Evolutionary conservation across 1,139 yeast genomes (phyloP).

Genomic region (Sugiyamaella paludigena): DNA sequence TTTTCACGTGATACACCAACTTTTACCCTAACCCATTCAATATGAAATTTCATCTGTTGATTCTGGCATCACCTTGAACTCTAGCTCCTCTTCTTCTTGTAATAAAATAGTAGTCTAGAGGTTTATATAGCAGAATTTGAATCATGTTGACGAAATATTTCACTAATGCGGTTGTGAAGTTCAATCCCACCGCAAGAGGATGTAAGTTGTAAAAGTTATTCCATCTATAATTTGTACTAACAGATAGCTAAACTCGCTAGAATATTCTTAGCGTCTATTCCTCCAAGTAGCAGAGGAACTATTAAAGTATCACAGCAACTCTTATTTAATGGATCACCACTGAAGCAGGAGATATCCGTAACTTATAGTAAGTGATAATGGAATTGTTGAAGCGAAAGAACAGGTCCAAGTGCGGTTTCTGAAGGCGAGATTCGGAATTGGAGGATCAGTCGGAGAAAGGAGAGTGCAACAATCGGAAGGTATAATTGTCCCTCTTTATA

Average conservation of each 20-base stretch:
- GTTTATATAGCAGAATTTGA: background rate
- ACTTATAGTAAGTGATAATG: constrained; percentile 50
- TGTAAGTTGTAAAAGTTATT: constrained; percentile 46
- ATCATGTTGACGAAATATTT: constrained; percentile 83
- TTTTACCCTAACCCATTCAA: too few species aligned
- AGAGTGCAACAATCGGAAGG: too few species aligned
- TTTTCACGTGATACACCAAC: too few species aligned
- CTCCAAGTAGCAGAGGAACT: constrained; percentile 45
- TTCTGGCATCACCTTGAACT: too few species aligned
- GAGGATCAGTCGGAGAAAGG: too few species aligned
- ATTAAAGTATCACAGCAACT: constrained; percentile 34
- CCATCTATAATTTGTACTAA: background rate
- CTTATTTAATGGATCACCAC: constrained; percentile 39
- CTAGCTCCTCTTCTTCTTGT: too few species aligned
- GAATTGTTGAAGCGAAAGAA: too few species aligned
- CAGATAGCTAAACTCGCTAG: constrained; percentile 69
- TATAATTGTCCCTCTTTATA: too few species aligned
- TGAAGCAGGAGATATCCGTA: constrained; percentile 63
- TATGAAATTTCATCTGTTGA: too few species aligned
- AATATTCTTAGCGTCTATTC: constrained; percentile 73
- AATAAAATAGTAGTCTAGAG: too few species aligned
- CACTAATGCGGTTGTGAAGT: constrained; percentile 69
- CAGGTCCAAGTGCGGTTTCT: too few species aligned
- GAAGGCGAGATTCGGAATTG: too few species aligned
- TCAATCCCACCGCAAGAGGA: constrained; percentile 72